Conservation (phyloP, 2,329 filamentous ascomycete species). For the Lasiodiplodia theobromae region DNA sequence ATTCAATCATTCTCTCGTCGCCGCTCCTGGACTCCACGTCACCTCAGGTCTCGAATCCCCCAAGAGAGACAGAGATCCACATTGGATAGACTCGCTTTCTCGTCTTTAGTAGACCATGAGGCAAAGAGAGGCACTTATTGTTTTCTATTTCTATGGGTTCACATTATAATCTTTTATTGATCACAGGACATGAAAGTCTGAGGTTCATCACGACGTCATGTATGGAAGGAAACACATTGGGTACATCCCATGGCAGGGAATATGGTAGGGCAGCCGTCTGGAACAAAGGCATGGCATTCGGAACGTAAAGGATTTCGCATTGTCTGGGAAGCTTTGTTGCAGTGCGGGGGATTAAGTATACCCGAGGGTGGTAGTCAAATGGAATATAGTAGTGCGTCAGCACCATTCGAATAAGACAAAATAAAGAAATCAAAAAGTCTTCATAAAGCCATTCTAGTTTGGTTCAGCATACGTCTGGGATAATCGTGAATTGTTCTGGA, state of each 20-base stretch:
- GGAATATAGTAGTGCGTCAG: neutral
- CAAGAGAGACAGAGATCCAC: neutral
- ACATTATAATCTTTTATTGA: neutral
- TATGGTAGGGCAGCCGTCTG: neutral
- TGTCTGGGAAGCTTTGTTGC: neutral
- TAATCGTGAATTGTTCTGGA: too few species aligned
- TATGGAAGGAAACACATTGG: neutral
- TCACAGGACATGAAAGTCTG: neutral
- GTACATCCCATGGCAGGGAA: neutral
- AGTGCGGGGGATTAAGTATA: neutral
- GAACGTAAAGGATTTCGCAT: neutral
- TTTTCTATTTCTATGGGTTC: neutral
- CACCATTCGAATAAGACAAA: neutral
- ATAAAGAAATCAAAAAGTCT: neutral
- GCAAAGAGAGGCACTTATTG: neutral
- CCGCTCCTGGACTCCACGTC: neutral
- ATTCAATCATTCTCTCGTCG: neutral
- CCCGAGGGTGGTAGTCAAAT: neutral
- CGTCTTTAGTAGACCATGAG: neutral
- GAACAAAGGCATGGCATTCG: neutral
- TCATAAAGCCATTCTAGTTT: neutral
- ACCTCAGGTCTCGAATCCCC: neutral
- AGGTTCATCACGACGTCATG: neutral
- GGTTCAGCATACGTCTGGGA: too few species aligned
- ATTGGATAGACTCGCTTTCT: neutral